phyloP scores from a whole-genome alignment of 768 basidiomycete genomes.

The Coprinopsis marcescibilis region DNA sequence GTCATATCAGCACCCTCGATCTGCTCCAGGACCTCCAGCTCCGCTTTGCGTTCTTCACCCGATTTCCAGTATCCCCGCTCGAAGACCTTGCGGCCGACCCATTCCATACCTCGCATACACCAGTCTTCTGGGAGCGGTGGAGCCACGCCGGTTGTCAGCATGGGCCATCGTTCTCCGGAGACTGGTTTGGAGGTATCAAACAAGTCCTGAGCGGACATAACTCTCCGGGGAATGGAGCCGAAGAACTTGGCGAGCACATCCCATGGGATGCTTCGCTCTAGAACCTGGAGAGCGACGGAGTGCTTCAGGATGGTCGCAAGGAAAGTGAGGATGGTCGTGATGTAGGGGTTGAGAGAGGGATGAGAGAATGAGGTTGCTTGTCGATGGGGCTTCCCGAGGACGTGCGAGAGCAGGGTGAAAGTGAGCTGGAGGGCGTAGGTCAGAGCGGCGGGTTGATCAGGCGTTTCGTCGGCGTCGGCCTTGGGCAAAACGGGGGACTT shows the following conservation, averaged over 20 bases:
- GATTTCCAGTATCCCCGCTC: slow-evolving; percentile 93
- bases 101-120: slow-evolving; percentile 94
- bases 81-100: slow-evolving; percentile 86
- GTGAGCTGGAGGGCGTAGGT: slow-evolving; percentile 73
- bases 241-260: slow-evolving; percentile 61
- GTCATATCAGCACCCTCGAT: slow-evolving; percentile 50
- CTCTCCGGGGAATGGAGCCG: slow-evolving; percentile 47
- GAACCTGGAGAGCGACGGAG: slow-evolving; percentile 46
- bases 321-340: slow-evolving; percentile 84
- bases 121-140: slow-evolving; percentile 89
- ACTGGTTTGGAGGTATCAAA: slow-evolving; percentile 16
- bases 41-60: slow-evolving; percentile 57
- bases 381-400: slow-evolving; percentile 58
- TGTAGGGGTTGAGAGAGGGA: slow-evolving; percentile 75
- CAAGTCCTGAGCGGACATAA: slow-evolving; percentile 44
- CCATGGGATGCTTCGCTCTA: slow-evolving; percentile 87
- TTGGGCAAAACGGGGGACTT: slow-evolving; percentile 24
- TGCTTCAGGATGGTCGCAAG: slow-evolving; percentile 72
- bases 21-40: slow-evolving; percentile 75
- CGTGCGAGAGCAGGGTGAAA: slow-evolving; percentile 69
- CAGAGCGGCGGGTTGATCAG: slow-evolving; percentile 60
- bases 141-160: slow-evolving; percentile 64
- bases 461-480: slow-evolving; percentile 16
- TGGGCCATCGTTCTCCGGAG: slow-evolving; percentile 49
- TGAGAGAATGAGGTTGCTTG: slow-evolving; percentile 51